Evolutionary conservation across 352 stramenopile genomes (phyloP).

Genomic region (Globisporangium echinulatum): DNA sequence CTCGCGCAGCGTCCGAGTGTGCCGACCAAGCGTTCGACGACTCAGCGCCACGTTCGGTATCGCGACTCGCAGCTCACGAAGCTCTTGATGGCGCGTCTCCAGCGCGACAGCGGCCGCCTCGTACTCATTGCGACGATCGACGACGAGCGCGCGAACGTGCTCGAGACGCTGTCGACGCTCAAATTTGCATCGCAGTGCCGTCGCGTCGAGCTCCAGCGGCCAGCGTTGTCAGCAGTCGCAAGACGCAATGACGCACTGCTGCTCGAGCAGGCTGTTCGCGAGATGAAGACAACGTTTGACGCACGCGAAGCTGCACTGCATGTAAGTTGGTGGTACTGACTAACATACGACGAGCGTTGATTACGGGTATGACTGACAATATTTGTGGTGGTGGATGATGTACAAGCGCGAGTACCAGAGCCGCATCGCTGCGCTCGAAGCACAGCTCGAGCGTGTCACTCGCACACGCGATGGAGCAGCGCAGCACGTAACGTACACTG

Average conservation of each 20-base stretch:
- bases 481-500: slow-evolving; percentile 29
- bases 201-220: slow-evolving; percentile 38
- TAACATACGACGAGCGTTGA: not conserved
- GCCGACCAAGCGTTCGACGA: not conserved
- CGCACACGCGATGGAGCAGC: not conserved
- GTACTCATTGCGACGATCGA: slow-evolving; percentile 65
- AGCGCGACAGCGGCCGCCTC: slow-evolving; percentile 33
- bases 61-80: slow-evolving; percentile 76
- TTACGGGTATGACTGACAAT: not conserved
- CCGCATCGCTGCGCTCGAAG: slow-evolving; percentile 28
- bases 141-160: slow-evolving; percentile 39
- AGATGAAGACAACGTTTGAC: slow-evolving; percentile 49
- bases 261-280: slow-evolving; percentile 38
- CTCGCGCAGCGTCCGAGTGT: slow-evolving; percentile 23
- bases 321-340: slow-evolving; percentile 15
- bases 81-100: slow-evolving; percentile 44
- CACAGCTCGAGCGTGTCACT: slow-evolving; percentile 16
- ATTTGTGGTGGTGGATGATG: not conserved
- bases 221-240: slow-evolving; percentile 9
- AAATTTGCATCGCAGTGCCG: slow-evolving; percentile 73
- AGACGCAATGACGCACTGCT: slow-evolving; percentile 21
- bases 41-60: slow-evolving; percentile 43
- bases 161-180: slow-evolving; percentile 63
- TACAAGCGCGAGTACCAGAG: slow-evolving; percentile 31
- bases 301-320: slow-evolving; percentile 38